Percentiles rank a stretch among this genome's conserved stretches.
Evolutionary conservation across 768 basidiomycete genomes (phyloP).

Genomic region (Russula ochroleuca): DNA sequence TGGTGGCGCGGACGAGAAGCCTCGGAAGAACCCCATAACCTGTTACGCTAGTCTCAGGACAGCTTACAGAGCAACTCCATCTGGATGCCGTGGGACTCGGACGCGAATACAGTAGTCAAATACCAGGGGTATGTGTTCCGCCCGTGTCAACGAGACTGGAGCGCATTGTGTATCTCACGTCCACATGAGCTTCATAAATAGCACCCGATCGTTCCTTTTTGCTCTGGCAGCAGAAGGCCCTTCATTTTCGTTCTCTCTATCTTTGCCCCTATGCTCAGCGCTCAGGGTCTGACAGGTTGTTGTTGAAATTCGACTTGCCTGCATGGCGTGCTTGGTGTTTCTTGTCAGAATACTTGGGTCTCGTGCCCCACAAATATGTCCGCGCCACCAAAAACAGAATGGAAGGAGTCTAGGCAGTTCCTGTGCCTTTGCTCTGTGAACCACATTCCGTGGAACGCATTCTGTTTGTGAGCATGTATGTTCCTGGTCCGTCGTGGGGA

Average conservation of each 20-base stretch:
- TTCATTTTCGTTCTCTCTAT: background rate
- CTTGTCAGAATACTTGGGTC: background rate
- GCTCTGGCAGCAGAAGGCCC: background rate
- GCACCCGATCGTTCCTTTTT: background rate
- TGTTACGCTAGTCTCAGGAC: background rate
- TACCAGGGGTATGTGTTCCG: background rate
- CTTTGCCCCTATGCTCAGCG: background rate
- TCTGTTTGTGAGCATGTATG: background rate
- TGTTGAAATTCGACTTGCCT: too few relatives aligned
- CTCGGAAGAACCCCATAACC: background rate
- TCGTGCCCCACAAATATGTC: background rate
- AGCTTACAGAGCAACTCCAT: background rate
- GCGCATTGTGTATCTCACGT: background rate
- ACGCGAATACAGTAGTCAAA: too few relatives aligned
- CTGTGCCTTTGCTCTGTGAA: conserved; percentile 3
- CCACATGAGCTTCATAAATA: background rate
- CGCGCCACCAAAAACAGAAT: background rate
- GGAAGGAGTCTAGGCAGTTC: background rate
- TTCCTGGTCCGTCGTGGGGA: background rate
- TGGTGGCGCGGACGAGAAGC: background rate
- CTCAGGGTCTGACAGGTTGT: background rate
- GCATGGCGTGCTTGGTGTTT: background rate
- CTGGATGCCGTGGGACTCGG: background rate
- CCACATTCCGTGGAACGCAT: background rate
- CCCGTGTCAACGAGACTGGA: background rate